Evolutionary conservation across 352 stramenopile species (phyloP), one percentile per base, ranked within the genome.

Genomic region (Globisporangium barbulae): DNA sequence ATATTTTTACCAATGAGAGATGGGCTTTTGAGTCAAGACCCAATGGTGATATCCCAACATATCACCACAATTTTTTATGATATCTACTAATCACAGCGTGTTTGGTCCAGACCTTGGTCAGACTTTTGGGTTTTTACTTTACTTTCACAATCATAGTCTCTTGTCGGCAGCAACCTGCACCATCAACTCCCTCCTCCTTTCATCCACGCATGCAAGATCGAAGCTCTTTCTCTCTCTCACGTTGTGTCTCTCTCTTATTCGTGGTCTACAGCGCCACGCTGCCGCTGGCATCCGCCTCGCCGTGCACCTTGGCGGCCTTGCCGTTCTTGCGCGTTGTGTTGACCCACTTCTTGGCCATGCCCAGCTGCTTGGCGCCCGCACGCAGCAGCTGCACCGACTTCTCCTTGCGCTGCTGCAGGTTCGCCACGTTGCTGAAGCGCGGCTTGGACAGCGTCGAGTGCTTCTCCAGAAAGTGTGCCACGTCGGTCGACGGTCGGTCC

Each of bases 401-500:
- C 28, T 61, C 53, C 19, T 57, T 59, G 9, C 33, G 49, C 53
- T 60, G 49, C 60, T 60, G 41, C 49, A 66, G 47, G 22, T 12
- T 55, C 5, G 22, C 31, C 25, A 55, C 60, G 37, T 61, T 49
- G 39, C 60, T 56, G 25, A 64, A 49, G 2, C 48, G 53, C 22
- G 61, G 61, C 54, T 57, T 63, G n/a, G 57, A 56, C 33, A 61
- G 25, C 48, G 39, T 60, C 25, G 59, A 57, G 28, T 58, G 53
- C 49, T 61, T 54, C 35, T 52, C 59, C 3, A 86, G 59, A n/a
- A 81, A 42, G n/a, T 80, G 71, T 0, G 75, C 65, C 9, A 86
- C 70, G 53, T 86, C 77, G 0, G 71, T 72, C 13, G 77, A 86
- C 30, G 77, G 75, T 0, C 77, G 71, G 63, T 86, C 75, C 10